A percentile compares a stretch with the other conserved stretches of the same genome.
Evolutionary conservation across 441 rosid species (phyloP).

Genomic region (Arabidopsis hybrid): DNA sequence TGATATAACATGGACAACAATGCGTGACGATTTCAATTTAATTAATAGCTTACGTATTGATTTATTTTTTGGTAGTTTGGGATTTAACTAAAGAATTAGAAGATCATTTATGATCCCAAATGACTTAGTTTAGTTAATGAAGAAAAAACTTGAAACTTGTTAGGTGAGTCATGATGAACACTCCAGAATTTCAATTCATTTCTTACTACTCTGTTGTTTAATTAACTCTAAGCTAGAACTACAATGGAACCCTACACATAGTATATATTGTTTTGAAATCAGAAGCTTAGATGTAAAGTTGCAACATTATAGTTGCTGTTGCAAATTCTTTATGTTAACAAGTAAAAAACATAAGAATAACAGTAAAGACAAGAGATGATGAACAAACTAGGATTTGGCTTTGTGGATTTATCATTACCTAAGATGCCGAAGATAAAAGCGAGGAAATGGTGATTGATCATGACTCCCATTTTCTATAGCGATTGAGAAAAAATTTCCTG

Average conservation of each 20-base stretch:
- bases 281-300: slow-evolving; percentile 28
- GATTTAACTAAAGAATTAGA: slow-evolving; percentile 13
- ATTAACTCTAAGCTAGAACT: background rate
- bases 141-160: slow-evolving; percentile 22
- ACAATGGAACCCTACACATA: slow-evolving; percentile 14
- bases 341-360: background rate
- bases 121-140: slow-evolving; percentile 13
- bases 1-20: slow-evolving; percentile 26
- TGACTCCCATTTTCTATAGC: slow-evolving; percentile 46
- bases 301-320: slow-evolving; percentile 32
- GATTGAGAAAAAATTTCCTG: background rate
- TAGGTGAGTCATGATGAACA: slow-evolving; percentile 35
- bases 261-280: background rate
- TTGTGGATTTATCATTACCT: slow-evolving; percentile 52
- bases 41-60: slow-evolving; percentile 27
- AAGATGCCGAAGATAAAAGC: slow-evolving; percentile 68
- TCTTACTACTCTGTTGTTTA: background rate
- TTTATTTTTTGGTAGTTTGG: slow-evolving; percentile 20
- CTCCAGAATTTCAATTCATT: slow-evolving; percentile 8
- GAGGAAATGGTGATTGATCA: slow-evolving; percentile 42
- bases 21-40: slow-evolving; percentile 41
- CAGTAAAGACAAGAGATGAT: background rate
- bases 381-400: slow-evolving; percentile 8
- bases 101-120: slow-evolving; percentile 2
- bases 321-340: slow-evolving; percentile 1